These are phyloP conservation scores for Hypoxylon lenormandii DNA, from an alignment of 495 filamentous ascomycete species.

Conservation along the genomic window DNA sequence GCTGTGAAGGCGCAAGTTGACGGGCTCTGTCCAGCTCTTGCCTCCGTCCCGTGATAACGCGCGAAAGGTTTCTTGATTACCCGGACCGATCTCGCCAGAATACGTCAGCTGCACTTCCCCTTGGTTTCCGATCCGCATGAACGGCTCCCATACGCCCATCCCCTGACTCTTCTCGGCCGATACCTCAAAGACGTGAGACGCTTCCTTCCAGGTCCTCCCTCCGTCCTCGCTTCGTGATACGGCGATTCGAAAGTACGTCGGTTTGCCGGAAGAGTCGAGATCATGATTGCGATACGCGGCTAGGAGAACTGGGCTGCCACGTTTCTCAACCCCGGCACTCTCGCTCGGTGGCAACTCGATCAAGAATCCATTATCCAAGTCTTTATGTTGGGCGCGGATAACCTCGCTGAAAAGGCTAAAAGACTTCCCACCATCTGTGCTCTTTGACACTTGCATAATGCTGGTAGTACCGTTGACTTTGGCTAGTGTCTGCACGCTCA, in stretches of 20 bases:
- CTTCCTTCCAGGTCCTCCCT: background rate
- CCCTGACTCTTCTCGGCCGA: background rate
- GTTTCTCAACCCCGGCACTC: background rate
- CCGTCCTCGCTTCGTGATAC: slow-evolving; percentile 2
- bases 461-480: background rate
- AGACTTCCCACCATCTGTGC: background rate
- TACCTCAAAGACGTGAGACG: background rate
- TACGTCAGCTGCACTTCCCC: background rate
- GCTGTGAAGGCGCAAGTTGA: background rate
- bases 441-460: background rate
- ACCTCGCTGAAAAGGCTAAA: background rate
- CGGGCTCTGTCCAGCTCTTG: background rate
- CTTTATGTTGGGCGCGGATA: background rate
- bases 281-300: slow-evolving; percentile 5
- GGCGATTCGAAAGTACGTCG: slow-evolving; percentile 3
- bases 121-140: background rate
- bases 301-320: background rate
- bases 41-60: background rate
- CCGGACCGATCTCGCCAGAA: background rate
- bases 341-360: background rate
- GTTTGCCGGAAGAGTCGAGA: background rate
- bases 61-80: background rate
- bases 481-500: background rate
- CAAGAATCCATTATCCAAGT: background rate
- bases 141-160: background rate